Percentiles rank a stretch among this genome's conserved stretches.
Conservation (phyloP, 352 stramenopile species). For the Globisporangium lucens region DNA sequence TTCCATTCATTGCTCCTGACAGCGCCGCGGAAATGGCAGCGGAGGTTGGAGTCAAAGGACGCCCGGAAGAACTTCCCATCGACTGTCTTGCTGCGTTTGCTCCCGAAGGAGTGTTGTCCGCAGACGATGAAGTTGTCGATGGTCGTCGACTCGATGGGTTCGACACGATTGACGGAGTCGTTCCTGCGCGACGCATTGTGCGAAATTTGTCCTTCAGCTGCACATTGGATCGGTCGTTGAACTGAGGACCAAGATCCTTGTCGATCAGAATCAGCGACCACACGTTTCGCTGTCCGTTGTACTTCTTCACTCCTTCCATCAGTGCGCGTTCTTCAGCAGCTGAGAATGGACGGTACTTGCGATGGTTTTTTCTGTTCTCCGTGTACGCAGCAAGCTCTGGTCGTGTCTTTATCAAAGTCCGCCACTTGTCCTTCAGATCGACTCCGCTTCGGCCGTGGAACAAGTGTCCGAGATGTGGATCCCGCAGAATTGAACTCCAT, state of each 20-base stretch:
- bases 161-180: conserved; percentile 35
- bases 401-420: conserved; percentile 77
- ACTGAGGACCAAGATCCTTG: conserved; percentile 71
- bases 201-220: conserved; percentile 86
- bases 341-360: conserved; percentile 80
- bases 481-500: conserved; percentile 77
- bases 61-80: conserved; percentile 10
- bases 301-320: conserved; percentile 85
- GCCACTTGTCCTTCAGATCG: conserved; percentile 83
- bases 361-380: conserved; percentile 85
- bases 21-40: conserved; percentile 30
- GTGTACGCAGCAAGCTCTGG: conserved; percentile 75
- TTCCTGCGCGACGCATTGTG: conserved; percentile 66
- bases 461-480: conserved; percentile 66
- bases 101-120: conserved; percentile 6
- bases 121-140: conserved; percentile 21
- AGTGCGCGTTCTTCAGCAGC: conserved; percentile 77
- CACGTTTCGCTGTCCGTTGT: conserved; percentile 79
- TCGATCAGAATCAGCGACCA: conserved; percentile 83
- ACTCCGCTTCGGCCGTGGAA: conserved; percentile 79
- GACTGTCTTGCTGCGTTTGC: conserved; percentile 10
- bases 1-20: conserved; percentile 26
- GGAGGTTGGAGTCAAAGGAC: conserved; percentile 30
- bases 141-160: conserved; percentile 46
- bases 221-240: conserved; percentile 82